These are phyloP conservation scores for Ceratobasidium sp. DNA, from an alignment of 1,284 basidiomycete genomes.

Conservation along the genomic window DNA sequence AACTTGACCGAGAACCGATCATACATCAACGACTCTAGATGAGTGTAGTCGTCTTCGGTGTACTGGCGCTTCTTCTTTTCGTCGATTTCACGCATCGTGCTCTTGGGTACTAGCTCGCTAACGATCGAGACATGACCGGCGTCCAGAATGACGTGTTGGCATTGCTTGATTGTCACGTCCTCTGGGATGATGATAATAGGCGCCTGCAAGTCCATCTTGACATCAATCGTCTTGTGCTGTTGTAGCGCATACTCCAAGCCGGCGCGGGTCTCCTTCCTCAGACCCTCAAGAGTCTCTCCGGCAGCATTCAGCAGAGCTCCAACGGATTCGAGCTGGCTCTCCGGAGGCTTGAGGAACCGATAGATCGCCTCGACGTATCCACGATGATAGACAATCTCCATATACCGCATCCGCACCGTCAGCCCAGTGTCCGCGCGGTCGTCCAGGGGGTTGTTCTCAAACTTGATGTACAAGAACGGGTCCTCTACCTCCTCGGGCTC, in stretches of 20 bases:
- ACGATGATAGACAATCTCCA: conserved; percentile 98
- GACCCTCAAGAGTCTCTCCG: conserved; percentile 92
- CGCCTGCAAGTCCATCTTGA: conserved; percentile 96
- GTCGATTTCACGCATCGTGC: conserved; percentile 81
- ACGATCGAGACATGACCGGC: conserved; percentile 97
- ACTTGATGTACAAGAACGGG: conserved; percentile 93
- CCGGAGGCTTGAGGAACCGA: conserved; percentile 94
- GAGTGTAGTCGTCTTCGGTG: conserved; percentile 87
- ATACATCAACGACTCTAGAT: conserved; percentile 96
- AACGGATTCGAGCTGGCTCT: conserved; percentile 95
- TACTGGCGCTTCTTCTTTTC: conserved; percentile 89
- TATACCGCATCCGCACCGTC: conserved; percentile 91
- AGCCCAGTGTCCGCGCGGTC: conserved; percentile 92
- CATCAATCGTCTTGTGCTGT: conserved; percentile 94
- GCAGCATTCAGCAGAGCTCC: conserved; percentile 90
- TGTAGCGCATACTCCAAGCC: conserved; percentile 94
- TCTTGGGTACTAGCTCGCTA: conserved; percentile 89
- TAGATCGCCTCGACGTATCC: conserved; percentile 95
- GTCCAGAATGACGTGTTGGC: conserved; percentile 92
- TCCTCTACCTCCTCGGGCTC: conserved; percentile 54
- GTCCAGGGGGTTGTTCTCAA: conserved; percentile 94
- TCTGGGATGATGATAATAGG: conserved; percentile 98
- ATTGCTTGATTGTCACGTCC: conserved; percentile 79
- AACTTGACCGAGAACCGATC: conserved; percentile 90
- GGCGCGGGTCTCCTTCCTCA: conserved; percentile 94